These are phyloP conservation scores for Lachnellula willkommii DNA, from an alignment of 2,329 filamentous ascomycete species.

Conservation along the genomic window DNA sequence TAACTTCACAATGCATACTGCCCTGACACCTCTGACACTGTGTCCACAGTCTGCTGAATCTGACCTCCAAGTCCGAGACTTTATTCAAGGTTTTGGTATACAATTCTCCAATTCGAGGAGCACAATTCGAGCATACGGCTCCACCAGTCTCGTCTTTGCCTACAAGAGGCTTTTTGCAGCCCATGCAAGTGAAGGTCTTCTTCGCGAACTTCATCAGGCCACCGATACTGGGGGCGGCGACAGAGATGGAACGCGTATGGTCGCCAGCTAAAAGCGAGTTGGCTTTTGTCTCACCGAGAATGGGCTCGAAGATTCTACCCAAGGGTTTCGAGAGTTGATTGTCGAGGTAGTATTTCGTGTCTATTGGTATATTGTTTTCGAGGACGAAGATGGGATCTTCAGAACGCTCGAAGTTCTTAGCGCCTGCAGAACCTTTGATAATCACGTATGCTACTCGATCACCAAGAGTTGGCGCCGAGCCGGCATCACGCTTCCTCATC, in stretches of 20 bases:
- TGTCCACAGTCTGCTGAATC: slow-evolving; percentile 91
- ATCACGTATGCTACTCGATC: slow-evolving; percentile 99
- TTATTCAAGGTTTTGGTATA: slow-evolving; percentile 88
- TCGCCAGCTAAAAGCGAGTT: slow-evolving; percentile 81
- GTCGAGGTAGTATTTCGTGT: slow-evolving; percentile 97
- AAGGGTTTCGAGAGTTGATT: slow-evolving; percentile 96
- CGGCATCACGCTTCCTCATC: slow-evolving; percentile 95
- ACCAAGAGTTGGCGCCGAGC: slow-evolving; percentile 85
- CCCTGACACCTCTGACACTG: slow-evolving; percentile 97
- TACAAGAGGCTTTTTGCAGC: slow-evolving; percentile 92
- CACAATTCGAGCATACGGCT: slow-evolving; percentile 83
- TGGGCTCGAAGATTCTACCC: slow-evolving; percentile 93
- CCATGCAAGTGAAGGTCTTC: slow-evolving; percentile 97
- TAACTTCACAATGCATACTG: slow-evolving; percentile 96
- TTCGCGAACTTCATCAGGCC: slow-evolving; percentile 98
- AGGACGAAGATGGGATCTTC: slow-evolving; percentile 97
- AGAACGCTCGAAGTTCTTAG: slow-evolving; percentile 94
- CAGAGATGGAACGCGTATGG: slow-evolving; percentile 89
- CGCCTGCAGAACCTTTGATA: slow-evolving; percentile 80
- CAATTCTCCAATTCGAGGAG: slow-evolving; percentile 79
- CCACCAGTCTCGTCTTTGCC: slow-evolving; percentile 74
- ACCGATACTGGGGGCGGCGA: slow-evolving; percentile 84
- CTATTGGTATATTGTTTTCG: slow-evolving; percentile 95
- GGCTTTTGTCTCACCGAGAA: slow-evolving; percentile 88
- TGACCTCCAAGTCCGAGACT: slow-evolving; percentile 85